Evolutionary conservation across 345 rosid species (phyloP), one percentile per base, ranked within the genome.

Genomic region (Gossypium raimondii): DNA sequence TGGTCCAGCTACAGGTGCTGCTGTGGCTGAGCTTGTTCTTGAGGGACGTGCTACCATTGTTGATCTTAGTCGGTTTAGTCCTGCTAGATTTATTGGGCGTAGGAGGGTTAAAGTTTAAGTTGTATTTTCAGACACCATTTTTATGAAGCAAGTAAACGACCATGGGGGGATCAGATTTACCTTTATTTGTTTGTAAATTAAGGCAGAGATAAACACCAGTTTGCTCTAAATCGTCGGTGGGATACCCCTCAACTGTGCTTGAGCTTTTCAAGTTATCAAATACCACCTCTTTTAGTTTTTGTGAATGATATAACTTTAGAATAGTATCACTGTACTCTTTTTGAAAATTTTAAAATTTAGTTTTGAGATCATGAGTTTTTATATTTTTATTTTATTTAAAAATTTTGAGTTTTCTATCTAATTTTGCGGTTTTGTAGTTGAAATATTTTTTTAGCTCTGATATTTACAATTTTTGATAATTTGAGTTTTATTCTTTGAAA

Each of bases 1-100:
- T 75, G 98, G 91, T 78, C 98, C 95, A 0, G 93, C 93, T 4
- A 94, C 98, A 2, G 98, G 98, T 3, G 90, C 89, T 77, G 90
- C 98, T 10, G n/a, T 92, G 74, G 87, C 98, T 24, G 93, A 91
- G 83, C 91, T 92, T 68, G 87, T 92, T 59, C 75, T 89, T 16
- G 93, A 89, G 24, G 97, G 93, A 6, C 61, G 70, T 53, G 86
- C 97, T 34, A 80, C 67, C 73, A 76, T 84, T 67, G 89, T 94
- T 72, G 95, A 94, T 75, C 84, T 94, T 67, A 44, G 78, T 73
- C 81, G 72, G 79, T 94, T 92, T 82, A 88, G 91, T 81, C 97
- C 97, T 44, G 82, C 88, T 53, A 83, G 97, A 82, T 94, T 92
- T 79, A 56, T 56, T 76, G 68, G 78, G 34, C 73, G 44, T 48